Conservation (phyloP, 169 alveolate genomes). For the Plasmodium berghei region DNA sequence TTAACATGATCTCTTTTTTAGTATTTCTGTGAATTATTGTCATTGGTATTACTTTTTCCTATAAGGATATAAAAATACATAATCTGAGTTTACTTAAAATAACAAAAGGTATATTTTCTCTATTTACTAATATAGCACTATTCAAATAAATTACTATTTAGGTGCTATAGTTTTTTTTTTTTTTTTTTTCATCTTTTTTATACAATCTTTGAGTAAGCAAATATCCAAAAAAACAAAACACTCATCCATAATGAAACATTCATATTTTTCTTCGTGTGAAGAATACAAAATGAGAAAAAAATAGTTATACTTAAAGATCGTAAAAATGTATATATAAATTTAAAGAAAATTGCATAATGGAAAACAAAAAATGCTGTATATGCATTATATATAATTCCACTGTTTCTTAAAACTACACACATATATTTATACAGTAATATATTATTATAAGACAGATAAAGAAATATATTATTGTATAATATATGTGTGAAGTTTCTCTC, state of each 20-base stretch:
- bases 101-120: not conserved
- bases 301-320: no score
- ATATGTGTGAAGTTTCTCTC: no score
- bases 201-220: conserved; percentile 1
- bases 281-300: no score
- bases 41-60: conserved; percentile 5
- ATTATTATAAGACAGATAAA: no score
- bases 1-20: not conserved
- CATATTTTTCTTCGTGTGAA: not conserved
- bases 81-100: not conserved
- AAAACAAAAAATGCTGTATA: no score
- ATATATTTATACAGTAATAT: no score
- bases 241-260: conserved; percentile 1
- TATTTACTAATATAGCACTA: not conserved
- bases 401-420: no score
- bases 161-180: not conserved
- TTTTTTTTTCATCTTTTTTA: conserved; percentile 1
- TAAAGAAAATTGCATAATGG: no score
- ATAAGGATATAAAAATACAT: not conserved
- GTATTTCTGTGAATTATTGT: conserved; percentile 22
- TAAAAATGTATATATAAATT: no score
- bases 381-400: no score
- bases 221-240: not conserved
- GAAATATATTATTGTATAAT: no score
- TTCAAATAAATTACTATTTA: not conserved